Base-by-base conservation (phyloP, 495 filamentous ascomycete genomes). In the Hypoxylon fragiforme region DNA sequence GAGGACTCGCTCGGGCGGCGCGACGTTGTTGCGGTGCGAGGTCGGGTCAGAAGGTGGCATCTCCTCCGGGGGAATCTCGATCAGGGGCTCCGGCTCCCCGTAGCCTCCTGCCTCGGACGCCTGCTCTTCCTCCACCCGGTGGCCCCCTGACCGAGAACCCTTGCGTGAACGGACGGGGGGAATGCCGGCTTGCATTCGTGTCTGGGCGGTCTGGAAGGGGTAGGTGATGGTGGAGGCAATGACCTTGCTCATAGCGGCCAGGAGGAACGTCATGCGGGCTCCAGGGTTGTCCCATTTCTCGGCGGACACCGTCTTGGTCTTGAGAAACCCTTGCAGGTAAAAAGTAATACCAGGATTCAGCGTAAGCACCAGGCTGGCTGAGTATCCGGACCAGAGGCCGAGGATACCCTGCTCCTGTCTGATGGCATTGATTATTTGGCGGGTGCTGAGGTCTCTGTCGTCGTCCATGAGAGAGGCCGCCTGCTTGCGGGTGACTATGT, bases 341-440 rank as follows among this genome's bases (percentile, higher is more conserved):
- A 96, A 92, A 0, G 92, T 96, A 48, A 95, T 75, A 41, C 85
- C 85, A 7, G 92, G 92, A 62, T 97, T 96, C 1, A 96, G 73
- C 0, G 92, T 92, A 24, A 97, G 69, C 41, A 95, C 77, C 42
- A 94, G 68, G 20, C 80, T 82, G 0, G 91, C 91, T 9, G 87
- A 87, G 70, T 96, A 96, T 2, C 92, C 92, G 0, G 90, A 88
- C 92, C 92, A 96, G 57, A 96, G 88, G 0, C 91, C 91, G 15
- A 43, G 65, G 6, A 92, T 43, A 0, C 91, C 92, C 61, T 88
- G 87, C 64, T 94, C 89, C 1, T 70, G 49, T 8, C 73, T 69
- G 41, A 96, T 92, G 30, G 81, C 73, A 2, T 71, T 67, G 13
- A 85, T 77, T 35, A 90, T 90, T 18, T 85, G 77, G 2, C 73